Evolutionary conservation across 2,329 filamentous ascomycete genomes (phyloP).

Genomic region (Diplodia mutila): DNA sequence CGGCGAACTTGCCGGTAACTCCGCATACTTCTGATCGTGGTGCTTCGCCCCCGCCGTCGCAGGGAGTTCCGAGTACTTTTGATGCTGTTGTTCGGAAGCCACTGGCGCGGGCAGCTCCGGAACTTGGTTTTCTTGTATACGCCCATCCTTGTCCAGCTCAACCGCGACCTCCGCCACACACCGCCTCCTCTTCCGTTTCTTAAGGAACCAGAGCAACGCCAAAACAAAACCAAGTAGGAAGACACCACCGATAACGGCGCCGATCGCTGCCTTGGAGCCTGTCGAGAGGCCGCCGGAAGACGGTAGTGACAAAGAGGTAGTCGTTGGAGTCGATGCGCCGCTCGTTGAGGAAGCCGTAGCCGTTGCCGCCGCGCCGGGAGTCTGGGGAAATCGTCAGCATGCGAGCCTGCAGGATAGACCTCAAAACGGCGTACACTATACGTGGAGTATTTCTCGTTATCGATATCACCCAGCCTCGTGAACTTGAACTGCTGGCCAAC

Average conservation of each 20-base stretch:
- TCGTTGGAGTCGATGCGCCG: too few species aligned
- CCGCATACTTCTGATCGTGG: too few species aligned
- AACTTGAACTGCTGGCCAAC: slow-evolving; percentile 21
- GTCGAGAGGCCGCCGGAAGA: slow-evolving; percentile 3
- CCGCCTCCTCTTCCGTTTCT: not conserved
- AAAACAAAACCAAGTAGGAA: not conserved
- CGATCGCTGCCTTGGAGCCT: slow-evolving; percentile 14
- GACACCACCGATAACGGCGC: slow-evolving; percentile 6
- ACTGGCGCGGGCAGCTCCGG: not conserved
- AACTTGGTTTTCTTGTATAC: not conserved
- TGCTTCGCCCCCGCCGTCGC: not conserved
- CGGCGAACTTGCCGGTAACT: too few species aligned
- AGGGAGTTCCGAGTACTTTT: not conserved
- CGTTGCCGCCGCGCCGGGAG: not conserved
- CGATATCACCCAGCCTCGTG: slow-evolving; percentile 8
- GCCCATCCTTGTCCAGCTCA: not conserved
- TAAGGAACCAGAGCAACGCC: not conserved
- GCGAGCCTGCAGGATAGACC: not conserved
- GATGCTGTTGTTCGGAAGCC: too few species aligned
- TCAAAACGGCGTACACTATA: slow-evolving; percentile 1
- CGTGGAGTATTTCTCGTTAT: slow-evolving; percentile 15
- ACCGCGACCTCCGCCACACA: not conserved
- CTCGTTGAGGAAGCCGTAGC: not conserved
- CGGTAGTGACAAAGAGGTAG: not conserved
- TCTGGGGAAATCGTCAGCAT: not conserved